Percentiles rank a stretch among this genome's conserved stretches.
These are phyloP conservation scores for Tolypocladium album DNA, from an alignment of 2,329 filamentous ascomycete genomes.

Conservation along the genomic window DNA sequence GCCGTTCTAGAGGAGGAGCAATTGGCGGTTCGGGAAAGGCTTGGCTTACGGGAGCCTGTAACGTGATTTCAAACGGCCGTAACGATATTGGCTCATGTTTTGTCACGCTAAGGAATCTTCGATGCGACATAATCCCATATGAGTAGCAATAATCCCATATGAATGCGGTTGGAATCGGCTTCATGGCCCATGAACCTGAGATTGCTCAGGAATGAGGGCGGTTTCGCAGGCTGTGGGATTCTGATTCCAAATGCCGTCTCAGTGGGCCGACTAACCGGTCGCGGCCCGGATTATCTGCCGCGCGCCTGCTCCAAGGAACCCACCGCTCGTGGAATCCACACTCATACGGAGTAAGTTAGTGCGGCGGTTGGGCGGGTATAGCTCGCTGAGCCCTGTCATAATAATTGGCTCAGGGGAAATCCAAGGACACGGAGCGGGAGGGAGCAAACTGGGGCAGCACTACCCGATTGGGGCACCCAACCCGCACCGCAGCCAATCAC, in stretches of 20 bases:
- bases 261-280: neutral
- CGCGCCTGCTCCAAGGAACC: neutral
- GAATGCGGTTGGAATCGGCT: neutral
- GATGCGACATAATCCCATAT: neutral
- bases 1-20: neutral
- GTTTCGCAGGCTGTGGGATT: neutral
- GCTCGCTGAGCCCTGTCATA: too few species aligned
- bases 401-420: neutral
- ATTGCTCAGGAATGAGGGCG: neutral
- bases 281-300: neutral
- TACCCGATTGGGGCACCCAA: neutral
- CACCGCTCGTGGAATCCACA: neutral
- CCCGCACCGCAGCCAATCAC: neutral
- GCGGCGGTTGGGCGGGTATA: too few species aligned
- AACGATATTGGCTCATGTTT: neutral
- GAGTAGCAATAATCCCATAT: too few species aligned
- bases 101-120: neutral
- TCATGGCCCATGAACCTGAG: neutral
- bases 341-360: neutral
- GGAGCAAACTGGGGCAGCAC: neutral
- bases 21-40: neutral
- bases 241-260: neutral
- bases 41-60: neutral
- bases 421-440: neutral
- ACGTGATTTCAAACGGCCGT: neutral